Percentiles rank a stretch among this genome's conserved stretches.
phyloP scores from a whole-genome alignment of 495 filamentous ascomycete species.

The Lineolata rhizophorae region DNA sequence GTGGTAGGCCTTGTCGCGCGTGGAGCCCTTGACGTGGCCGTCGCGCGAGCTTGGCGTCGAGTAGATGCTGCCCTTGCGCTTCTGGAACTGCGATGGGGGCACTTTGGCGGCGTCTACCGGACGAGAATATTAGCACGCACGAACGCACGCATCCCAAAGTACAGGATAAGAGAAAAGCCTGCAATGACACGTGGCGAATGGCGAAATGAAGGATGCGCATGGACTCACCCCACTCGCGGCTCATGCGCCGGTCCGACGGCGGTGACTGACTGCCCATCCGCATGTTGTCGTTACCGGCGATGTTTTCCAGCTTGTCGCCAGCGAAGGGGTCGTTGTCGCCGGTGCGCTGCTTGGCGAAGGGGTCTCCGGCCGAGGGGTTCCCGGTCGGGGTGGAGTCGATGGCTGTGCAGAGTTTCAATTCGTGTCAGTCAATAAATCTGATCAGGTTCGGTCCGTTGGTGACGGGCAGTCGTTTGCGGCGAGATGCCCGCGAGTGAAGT shows the following conservation, averaged over 20 bases:
- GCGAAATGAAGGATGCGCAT: no score
- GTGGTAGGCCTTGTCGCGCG: constrained; percentile 13
- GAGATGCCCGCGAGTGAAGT: no score
- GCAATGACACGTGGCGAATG: no score
- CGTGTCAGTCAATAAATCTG: background rate
- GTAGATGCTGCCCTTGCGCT: constrained; percentile 40
- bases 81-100: constrained; percentile 37
- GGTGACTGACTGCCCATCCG: constrained; percentile 5
- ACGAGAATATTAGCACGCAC: no score
- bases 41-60: constrained; percentile 33
- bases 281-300: constrained; percentile 11
- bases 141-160: no score
- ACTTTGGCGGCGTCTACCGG: constrained; percentile 31
- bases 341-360: constrained; percentile 8
- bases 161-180: no score
- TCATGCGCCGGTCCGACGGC: constrained; percentile 13
- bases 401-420: constrained; percentile 1
- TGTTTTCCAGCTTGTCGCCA: constrained; percentile 9
- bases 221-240: constrained; percentile 14
- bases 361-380: constrained; percentile 10
- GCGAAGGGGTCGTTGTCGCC: constrained; percentile 10
- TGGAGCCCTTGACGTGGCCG: constrained; percentile 24
- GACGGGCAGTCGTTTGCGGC: no score
- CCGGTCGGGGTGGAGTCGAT: constrained; percentile 7
- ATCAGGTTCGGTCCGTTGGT: no score